Conservation (phyloP, 352 stramenopile species). For the Pythium brassicae region DNA sequence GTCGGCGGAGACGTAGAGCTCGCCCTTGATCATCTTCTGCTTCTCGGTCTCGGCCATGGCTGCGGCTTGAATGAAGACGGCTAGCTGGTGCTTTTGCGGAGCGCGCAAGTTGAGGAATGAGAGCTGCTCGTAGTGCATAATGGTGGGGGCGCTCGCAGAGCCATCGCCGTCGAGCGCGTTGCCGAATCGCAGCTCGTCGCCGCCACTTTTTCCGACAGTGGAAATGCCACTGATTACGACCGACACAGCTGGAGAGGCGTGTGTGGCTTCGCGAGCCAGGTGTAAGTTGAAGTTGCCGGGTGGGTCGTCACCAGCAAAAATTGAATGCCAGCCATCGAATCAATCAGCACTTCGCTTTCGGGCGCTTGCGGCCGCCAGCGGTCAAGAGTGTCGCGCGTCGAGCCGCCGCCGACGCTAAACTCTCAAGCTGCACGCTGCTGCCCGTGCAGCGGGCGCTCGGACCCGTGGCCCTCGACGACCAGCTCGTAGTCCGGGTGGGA, state of each 20-base stretch:
- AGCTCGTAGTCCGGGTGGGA: constrained; percentile 38
- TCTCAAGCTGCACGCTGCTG: constrained; percentile 1
- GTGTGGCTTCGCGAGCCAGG: background rate
- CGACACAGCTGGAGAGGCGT: background rate
- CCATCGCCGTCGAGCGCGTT: background rate
- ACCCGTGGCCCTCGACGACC: constrained; percentile 47
- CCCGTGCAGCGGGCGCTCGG: constrained; percentile 35
- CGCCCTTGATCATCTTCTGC: constrained; percentile 55
- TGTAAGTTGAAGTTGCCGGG: background rate
- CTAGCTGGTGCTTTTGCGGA: background rate
- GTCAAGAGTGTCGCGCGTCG: too few species aligned
- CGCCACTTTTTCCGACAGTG: too few species aligned
- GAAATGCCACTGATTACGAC: constrained; percentile 1
- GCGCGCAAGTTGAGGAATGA: background rate
- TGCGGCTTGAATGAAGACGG: background rate
- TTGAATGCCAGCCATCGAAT: too few species aligned
- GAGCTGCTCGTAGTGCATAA: background rate
- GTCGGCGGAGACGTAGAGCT: constrained; percentile 49
- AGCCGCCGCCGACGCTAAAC: background rate
- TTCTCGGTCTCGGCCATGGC: constrained; percentile 27
- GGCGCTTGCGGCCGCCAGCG: too few species aligned
- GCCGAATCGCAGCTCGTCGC: too few species aligned
- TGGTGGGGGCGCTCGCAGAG: background rate
- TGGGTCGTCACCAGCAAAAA: too few species aligned
- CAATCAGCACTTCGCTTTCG: too few species aligned